phyloP scores from a whole-genome alignment of 306 rosid genomes.

The Dalbergia cochinchinensis region DNA sequence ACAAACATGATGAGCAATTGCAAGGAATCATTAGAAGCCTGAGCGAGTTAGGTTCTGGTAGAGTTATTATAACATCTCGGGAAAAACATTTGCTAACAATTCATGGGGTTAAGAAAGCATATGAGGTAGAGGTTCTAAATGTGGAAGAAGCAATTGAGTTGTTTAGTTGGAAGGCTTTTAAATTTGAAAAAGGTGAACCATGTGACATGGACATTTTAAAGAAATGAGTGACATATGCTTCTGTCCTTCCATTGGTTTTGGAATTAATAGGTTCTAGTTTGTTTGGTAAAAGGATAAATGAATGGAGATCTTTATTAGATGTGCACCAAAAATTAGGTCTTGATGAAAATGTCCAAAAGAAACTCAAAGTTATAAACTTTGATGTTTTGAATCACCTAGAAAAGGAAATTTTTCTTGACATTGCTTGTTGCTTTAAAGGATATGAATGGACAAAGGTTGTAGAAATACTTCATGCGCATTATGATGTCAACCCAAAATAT shows the following conservation, averaged over 20 bases:
- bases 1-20: conserved; percentile 10
- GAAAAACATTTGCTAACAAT: conserved; percentile 19
- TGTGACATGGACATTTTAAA: not conserved
- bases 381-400: conserved; percentile 14
- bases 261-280: conserved; percentile 41
- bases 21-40: not conserved
- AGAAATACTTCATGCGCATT: not conserved
- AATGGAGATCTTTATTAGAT: conserved; percentile 33
- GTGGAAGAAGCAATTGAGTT: conserved; percentile 18
- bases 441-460: not conserved
- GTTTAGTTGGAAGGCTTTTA: conserved; percentile 40
- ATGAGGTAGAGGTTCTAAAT: not conserved
- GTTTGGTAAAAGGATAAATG: not conserved
- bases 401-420: conserved; percentile 30
- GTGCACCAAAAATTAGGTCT: conserved; percentile 1
- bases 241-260: conserved; percentile 40
- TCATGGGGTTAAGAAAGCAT: conserved; percentile 20
- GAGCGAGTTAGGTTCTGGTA: conserved; percentile 43
- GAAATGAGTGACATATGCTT: conserved; percentile 1
- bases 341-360: not conserved
- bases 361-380: conserved; percentile 33
- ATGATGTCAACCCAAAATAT: not conserved
- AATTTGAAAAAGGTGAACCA: not conserved
- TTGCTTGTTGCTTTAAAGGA: conserved; percentile 38
- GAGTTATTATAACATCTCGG: conserved; percentile 45